Evolutionary conservation across 495 filamentous ascomycete genomes (phyloP).

Genomic region (Penicillium diatomitis): DNA sequence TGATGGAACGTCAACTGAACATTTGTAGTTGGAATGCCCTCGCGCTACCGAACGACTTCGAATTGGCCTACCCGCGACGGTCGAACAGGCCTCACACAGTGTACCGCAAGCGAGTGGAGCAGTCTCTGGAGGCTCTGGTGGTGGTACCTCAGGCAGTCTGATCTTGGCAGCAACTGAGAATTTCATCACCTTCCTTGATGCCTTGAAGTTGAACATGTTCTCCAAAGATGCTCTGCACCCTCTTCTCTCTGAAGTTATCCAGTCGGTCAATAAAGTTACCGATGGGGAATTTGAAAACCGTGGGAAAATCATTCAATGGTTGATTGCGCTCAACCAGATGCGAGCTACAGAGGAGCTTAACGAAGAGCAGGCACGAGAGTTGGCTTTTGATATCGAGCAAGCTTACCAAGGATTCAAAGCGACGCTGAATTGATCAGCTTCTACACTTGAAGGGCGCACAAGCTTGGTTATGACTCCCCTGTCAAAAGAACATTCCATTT

Average conservation of each 20-base stretch:
- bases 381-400: conserved; percentile 80
- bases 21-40: conserved; percentile 75
- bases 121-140: conserved; percentile 26
- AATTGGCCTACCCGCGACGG: conserved; percentile 69
- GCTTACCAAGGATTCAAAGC: conserved; percentile 89
- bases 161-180: conserved; percentile 87
- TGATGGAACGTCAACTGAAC: conserved; percentile 2
- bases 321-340: conserved; percentile 97
- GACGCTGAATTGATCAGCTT: conserved; percentile 39
- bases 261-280: conserved; percentile 92
- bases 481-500: conserved; percentile 10
- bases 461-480: conserved; percentile 5
- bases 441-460: conserved; percentile 1
- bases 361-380: conserved; percentile 78
- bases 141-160: conserved; percentile 57
- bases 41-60: conserved; percentile 87
- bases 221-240: conserved; percentile 96
- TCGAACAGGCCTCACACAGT: conserved; percentile 45
- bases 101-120: conserved; percentile 32
- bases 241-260: conserved; percentile 85
- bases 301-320: conserved; percentile 96
- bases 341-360: conserved; percentile 82
- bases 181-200: conserved; percentile 97
- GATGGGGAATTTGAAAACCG: conserved; percentile 86
- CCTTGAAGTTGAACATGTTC: conserved; percentile 74